phyloP scores from a whole-genome alignment of 164 flowering plant genomes.

The Vitis cinerea region DNA sequence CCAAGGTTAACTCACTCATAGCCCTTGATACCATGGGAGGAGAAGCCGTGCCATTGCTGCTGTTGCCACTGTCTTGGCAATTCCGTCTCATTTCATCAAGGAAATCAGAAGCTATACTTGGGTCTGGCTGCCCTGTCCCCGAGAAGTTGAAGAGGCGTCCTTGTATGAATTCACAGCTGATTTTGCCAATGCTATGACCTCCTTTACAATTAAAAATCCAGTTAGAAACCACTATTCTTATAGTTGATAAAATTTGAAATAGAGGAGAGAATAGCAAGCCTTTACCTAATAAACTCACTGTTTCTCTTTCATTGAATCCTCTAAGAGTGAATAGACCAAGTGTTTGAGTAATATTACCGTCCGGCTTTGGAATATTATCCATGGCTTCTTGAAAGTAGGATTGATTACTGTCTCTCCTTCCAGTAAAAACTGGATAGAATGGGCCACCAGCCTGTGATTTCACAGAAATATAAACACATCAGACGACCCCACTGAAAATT shows the following conservation, averaged over 20 bases:
- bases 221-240: too few relatives aligned
- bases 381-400: slow-evolving; percentile 25
- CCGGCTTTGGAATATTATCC: slow-evolving; percentile 39
- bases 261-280: too few relatives aligned
- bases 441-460: slow-evolving; percentile 53
- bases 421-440: slow-evolving; percentile 47
- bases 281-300: slow-evolving; percentile 44
- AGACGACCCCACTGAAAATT: too few relatives aligned
- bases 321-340: slow-evolving; percentile 28
- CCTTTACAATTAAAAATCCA: slow-evolving; percentile 14
- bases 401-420: slow-evolving; percentile 38
- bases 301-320: slow-evolving; percentile 47
- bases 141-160: slow-evolving; percentile 20
- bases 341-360: slow-evolving; percentile 19
- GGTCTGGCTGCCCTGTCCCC: slow-evolving; percentile 35
- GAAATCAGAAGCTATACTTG: slow-evolving; percentile 22
- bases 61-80: slow-evolving; percentile 20
- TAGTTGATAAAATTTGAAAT: too few relatives aligned
- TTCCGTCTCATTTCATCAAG: slow-evolving; percentile 20
- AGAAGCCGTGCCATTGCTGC: neutral
- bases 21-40: slow-evolving; percentile 3
- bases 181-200: slow-evolving; percentile 24
- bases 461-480: neutral
- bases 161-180: slow-evolving; percentile 26
- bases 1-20: slow-evolving; percentile 10